Conservation (phyloP, 352 stramenopile genomes). For the Globisporangium solare region DNA sequence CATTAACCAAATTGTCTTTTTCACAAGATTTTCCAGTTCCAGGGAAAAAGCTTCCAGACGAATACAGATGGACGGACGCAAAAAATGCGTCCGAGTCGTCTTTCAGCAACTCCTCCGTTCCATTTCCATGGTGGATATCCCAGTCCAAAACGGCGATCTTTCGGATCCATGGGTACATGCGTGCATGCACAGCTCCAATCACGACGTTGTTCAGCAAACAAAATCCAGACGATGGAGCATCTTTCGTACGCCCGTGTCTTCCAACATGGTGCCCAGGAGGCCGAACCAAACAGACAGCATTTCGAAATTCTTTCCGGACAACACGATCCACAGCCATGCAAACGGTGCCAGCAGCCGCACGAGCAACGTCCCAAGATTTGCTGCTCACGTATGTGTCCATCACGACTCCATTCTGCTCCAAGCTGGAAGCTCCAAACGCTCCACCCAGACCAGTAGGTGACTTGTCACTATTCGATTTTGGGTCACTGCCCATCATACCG, state of each 20-base stretch:
- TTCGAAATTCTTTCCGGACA: slow-evolving; percentile 71
- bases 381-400: slow-evolving; percentile 86
- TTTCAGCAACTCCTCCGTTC: slow-evolving; percentile 91
- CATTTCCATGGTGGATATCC: slow-evolving; percentile 99
- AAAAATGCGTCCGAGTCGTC: slow-evolving; percentile 83
- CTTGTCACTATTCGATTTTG: slow-evolving; percentile 32
- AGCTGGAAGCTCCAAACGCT: slow-evolving; percentile 63
- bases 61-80: slow-evolving; percentile 79
- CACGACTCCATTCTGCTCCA: slow-evolving; percentile 57
- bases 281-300: slow-evolving; percentile 84
- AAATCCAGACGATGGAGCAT: slow-evolving; percentile 89
- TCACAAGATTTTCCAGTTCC: slow-evolving; percentile 63
- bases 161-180: slow-evolving; percentile 86
- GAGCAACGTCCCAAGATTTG: slow-evolving; percentile 81
- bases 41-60: slow-evolving; percentile 69
- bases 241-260: slow-evolving; percentile 63
- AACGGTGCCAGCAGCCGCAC: slow-evolving; percentile 71
- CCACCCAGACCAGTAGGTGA: slow-evolving; percentile 45
- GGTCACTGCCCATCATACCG: slow-evolving; percentile 42
- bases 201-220: slow-evolving; percentile 99
- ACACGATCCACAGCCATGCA: slow-evolving; percentile 80
- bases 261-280: slow-evolving; percentile 93
- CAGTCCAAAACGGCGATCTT: slow-evolving; percentile 98
- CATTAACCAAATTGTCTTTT: slow-evolving; percentile 64
- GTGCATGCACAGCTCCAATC: slow-evolving; percentile 97